Percentiles rank a stretch among this genome's conserved stretches.
phyloP scores from a whole-genome alignment of 768 basidiomycete genomes.

The Lactifluus pinguis region DNA sequence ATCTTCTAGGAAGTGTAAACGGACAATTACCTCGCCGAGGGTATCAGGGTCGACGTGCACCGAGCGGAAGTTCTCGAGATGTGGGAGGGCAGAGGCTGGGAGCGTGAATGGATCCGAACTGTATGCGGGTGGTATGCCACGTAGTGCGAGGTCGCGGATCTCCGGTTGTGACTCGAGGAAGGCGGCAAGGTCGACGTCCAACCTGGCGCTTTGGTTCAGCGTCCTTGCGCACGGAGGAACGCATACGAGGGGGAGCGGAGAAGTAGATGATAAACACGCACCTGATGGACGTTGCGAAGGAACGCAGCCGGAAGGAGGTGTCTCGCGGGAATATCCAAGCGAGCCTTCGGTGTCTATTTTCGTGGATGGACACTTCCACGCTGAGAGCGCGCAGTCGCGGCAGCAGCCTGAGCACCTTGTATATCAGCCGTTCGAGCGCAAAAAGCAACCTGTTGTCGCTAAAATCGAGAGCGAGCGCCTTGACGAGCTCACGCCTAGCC shows the following conservation, averaged over 20 bases:
- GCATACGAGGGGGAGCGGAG: background rate
- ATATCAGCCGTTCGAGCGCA: slow-evolving; percentile 44
- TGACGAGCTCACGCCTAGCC: slow-evolving; percentile 34
- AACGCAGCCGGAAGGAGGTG: slow-evolving; percentile 36
- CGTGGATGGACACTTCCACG: slow-evolving; percentile 35
- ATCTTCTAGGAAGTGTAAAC: background rate
- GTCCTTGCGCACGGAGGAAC: background rate
- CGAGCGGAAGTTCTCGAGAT: slow-evolving; percentile 41
- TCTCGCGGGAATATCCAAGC: slow-evolving; percentile 38
- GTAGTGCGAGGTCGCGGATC: slow-evolving; percentile 45
- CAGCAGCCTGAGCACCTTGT: slow-evolving; percentile 34
- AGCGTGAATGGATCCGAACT: slow-evolving; percentile 26
- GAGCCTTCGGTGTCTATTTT: slow-evolving; percentile 21
- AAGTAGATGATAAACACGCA: slow-evolving; percentile 24
- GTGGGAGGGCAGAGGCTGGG: slow-evolving; percentile 35
- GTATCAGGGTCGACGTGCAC: slow-evolving; percentile 42
- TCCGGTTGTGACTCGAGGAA: slow-evolving; percentile 44
- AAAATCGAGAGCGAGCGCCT: slow-evolving; percentile 40
- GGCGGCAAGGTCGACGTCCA: slow-evolving; percentile 33
- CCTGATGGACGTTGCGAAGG: slow-evolving; percentile 49
- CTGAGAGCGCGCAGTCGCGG: slow-evolving; percentile 33
- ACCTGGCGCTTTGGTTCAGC: background rate
- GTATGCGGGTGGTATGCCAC: slow-evolving; percentile 40
- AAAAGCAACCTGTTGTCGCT: slow-evolving; percentile 29
- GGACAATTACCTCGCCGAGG: slow-evolving; percentile 23